These are phyloP conservation scores for Allantophomopsis cytisporea DNA, from an alignment of 2,329 filamentous ascomycete species.

Conservation along the genomic window DNA sequence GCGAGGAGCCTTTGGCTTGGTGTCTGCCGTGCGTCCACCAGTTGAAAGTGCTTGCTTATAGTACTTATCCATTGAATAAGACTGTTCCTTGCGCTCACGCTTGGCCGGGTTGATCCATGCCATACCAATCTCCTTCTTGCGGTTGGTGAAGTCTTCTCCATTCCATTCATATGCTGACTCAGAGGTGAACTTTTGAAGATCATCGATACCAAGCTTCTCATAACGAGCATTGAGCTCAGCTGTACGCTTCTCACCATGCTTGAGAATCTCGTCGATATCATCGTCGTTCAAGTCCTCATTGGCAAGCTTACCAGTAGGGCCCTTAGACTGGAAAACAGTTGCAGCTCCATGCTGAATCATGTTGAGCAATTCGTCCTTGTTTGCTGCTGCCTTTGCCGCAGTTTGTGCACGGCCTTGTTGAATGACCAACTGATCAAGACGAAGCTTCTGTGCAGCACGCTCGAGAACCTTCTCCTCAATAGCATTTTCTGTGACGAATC, in stretches of 20 bases:
- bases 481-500: constrained; percentile 94
- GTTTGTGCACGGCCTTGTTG: constrained; percentile 92
- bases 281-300: constrained; percentile 64
- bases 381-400: constrained; percentile 79
- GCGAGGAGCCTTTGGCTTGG: constrained; percentile 89
- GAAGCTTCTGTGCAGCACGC: constrained; percentile 89
- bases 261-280: constrained; percentile 81
- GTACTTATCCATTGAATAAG: constrained; percentile 98
- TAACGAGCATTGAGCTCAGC: constrained; percentile 87
- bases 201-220: constrained; percentile 92
- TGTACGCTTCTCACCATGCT: constrained; percentile 77
- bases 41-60: constrained; percentile 84
- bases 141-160: constrained; percentile 83
- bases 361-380: constrained; percentile 87
- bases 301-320: constrained; percentile 43
- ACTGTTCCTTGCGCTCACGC: constrained; percentile 94
- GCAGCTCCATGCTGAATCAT: constrained; percentile 99
- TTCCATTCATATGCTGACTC: constrained; percentile 99
- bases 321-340: constrained; percentile 72
- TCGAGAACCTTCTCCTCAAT: constrained; percentile 98
- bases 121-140: constrained; percentile 84
- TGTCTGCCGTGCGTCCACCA: constrained; percentile 63
- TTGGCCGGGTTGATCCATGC: constrained; percentile 98
- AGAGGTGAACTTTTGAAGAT: constrained; percentile 93
- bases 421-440: constrained; percentile 92